A percentile compares a stretch with the other conserved stretches of the same genome.
Evolutionary conservation across 1,284 basidiomycete genomes (phyloP).

Genomic region (Cryptococcus jaspeensis): DNA sequence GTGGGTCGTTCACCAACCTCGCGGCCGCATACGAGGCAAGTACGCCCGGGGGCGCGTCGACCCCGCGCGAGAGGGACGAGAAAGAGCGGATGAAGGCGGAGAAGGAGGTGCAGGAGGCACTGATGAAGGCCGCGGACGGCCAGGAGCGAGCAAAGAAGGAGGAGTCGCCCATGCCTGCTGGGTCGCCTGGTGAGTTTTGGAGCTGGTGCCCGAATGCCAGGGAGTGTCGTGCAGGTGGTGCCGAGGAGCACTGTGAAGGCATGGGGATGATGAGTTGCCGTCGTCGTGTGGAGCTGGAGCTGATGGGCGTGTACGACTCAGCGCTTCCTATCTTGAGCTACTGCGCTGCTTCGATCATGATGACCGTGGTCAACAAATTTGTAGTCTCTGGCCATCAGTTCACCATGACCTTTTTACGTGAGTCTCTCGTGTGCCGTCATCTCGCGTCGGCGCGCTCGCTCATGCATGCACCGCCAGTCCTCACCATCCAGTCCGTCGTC

Average conservation of each 20-base stretch:
- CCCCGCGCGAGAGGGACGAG: constrained; percentile 15
- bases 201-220: neutral
- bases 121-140: constrained; percentile 24
- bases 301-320: constrained; percentile 1
- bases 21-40: constrained; percentile 16
- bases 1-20: constrained; percentile 38
- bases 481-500: constrained; percentile 86
- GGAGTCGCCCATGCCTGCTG: constrained; percentile 24
- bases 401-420: constrained; percentile 88
- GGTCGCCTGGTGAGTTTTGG: constrained; percentile 31
- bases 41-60: constrained; percentile 13
- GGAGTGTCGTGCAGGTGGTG: too few relatives aligned
- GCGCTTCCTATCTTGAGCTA: constrained; percentile 74
- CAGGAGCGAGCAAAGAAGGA: constrained; percentile 36
- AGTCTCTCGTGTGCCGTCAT: constrained; percentile 8
- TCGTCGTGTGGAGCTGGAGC: neutral
- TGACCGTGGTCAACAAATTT: constrained; percentile 98
- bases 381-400: constrained; percentile 92
- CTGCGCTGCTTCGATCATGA: constrained; percentile 90
- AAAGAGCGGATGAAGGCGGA: constrained; percentile 32
- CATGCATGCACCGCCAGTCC: constrained; percentile 50
- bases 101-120: constrained; percentile 25
- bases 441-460: neutral
- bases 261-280: neutral
- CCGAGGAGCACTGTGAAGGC: too few relatives aligned